Conservation (phyloP, 1,284 basidiomycete genomes). For the Moesziomyces parantarcticus region DNA sequence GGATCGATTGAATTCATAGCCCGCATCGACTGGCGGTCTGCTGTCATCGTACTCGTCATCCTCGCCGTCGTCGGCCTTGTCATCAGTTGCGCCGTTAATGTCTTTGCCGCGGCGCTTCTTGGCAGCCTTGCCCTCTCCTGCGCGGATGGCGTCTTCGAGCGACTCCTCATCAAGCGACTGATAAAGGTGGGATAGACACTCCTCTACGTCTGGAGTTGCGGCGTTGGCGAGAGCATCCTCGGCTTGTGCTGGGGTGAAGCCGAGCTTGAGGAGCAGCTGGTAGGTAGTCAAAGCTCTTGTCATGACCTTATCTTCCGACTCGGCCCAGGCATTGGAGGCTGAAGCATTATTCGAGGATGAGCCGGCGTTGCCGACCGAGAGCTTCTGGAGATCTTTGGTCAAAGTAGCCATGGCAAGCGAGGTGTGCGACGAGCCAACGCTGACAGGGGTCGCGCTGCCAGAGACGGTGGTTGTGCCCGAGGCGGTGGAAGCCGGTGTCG, state of each 20-base stretch:
- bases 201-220: constrained; percentile 80
- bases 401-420: constrained; percentile 45
- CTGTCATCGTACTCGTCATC: constrained; percentile 55
- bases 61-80: constrained; percentile 25
- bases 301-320: constrained; percentile 72
- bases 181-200: constrained; percentile 75
- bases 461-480: constrained; percentile 23
- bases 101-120: constrained; percentile 49
- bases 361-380: constrained; percentile 16
- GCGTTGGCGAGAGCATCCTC: constrained; percentile 76
- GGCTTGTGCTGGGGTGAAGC: constrained; percentile 79
- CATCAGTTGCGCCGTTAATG: constrained; percentile 17
- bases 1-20: constrained; percentile 50
- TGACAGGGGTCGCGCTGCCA: constrained; percentile 40
- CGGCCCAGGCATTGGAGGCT: constrained; percentile 26
- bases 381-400: constrained; percentile 41
- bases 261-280: constrained; percentile 83
- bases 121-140: constrained; percentile 66
- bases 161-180: constrained; percentile 72
- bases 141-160: constrained; percentile 73
- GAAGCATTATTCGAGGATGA: constrained; percentile 10
- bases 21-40: constrained; percentile 45
- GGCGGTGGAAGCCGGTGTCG: constrained; percentile 23
- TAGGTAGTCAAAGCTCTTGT: constrained; percentile 81
- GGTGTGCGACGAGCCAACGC: constrained; percentile 28